Base-by-base conservation (phyloP, 495 filamentous ascomycete species). In the Annulohypoxylon nitens region DNA sequence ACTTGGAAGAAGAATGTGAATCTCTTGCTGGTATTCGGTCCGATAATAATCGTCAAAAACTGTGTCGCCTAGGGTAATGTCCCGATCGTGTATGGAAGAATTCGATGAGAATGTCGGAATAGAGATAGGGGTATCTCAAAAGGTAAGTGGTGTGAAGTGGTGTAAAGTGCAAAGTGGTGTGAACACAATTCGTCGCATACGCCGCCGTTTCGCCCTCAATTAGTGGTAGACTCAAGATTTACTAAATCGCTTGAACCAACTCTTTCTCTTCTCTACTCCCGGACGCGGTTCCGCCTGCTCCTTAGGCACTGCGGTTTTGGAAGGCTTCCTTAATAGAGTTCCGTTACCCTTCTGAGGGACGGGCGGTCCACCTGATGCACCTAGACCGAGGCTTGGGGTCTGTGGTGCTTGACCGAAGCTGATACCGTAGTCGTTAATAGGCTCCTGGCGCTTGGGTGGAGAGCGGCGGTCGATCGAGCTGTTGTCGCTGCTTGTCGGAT, bases 201-300 rank as follows among this genome's bases (percentile, higher is more conserved):
- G 65, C 25, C 30, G 30, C 30, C 69, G 25, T 51, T 65, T 60
- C 53, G 60, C 25, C 41, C 58, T 58, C 50, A 58, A 36, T 18
- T 36, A n/a, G 25, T 9, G 37, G 47, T 9, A 45, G 47, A 16
- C 36, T 67, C 80, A 84, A 33, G 81, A 86, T 80, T 90, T 95
- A 86, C 90, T 95, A 78, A 97, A 96, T 16, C 91, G 88, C 78
- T 92, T 89, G 64, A 98, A 90, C 94, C 94, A 97, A 76, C 93
- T 93, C 85, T 93, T 94, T 65, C 91, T 86, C 84, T 97, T 97
- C 67, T 94, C 90, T 61, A 78, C 71, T 53, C 82, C 72, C 33
- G 84, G 78, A 61, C 77, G 80, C 48, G 76, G 78, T 75, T 79
- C 80, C 23, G 70, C 67, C 10, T 65, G 68, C 36, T 45, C 78